Evolutionary conservation across 371 early-diverging fungal genomes (phyloP).

Genomic region (Mortierella sp.): DNA sequence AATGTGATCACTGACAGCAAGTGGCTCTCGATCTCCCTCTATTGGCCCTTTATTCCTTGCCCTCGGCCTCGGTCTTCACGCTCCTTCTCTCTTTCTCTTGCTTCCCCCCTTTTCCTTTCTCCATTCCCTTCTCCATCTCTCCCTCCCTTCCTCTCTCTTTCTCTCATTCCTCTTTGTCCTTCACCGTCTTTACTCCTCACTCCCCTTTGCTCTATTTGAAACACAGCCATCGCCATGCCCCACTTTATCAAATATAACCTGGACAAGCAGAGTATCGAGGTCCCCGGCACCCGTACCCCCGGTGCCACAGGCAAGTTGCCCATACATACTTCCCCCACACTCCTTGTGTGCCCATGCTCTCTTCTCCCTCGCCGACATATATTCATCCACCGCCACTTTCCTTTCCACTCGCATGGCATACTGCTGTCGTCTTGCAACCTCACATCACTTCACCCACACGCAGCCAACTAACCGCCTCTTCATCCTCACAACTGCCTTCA

Average conservation of each 20-base stretch:
- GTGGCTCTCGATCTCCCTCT: neutral
- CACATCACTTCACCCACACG: neutral
- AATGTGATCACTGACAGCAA: neutral
- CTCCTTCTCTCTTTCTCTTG: neutral
- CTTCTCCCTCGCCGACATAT: neutral
- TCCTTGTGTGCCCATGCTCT: neutral
- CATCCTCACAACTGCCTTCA: neutral
- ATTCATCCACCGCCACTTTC: neutral
- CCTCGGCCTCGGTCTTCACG: neutral
- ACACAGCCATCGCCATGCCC: conserved; percentile 25
- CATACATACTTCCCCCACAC: conserved; percentile 1
- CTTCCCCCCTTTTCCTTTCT: neutral
- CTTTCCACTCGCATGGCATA: neutral
- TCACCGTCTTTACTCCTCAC: conserved; percentile 2
- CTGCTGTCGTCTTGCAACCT: neutral
- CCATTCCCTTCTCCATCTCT: neutral
- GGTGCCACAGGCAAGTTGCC: conserved; percentile 50
- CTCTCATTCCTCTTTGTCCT: conserved; percentile 1
- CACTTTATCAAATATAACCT: conserved; percentile 43
- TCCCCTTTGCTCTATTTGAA: neutral
- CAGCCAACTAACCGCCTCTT: neutral
- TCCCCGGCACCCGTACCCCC: conserved; percentile 55
- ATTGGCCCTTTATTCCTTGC: neutral
- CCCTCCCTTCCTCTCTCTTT: neutral
- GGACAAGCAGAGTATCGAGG: conserved; percentile 56